phyloP scores from a whole-genome alignment of 129 eudicot genomes.

The Erigeron canadensis region DNA sequence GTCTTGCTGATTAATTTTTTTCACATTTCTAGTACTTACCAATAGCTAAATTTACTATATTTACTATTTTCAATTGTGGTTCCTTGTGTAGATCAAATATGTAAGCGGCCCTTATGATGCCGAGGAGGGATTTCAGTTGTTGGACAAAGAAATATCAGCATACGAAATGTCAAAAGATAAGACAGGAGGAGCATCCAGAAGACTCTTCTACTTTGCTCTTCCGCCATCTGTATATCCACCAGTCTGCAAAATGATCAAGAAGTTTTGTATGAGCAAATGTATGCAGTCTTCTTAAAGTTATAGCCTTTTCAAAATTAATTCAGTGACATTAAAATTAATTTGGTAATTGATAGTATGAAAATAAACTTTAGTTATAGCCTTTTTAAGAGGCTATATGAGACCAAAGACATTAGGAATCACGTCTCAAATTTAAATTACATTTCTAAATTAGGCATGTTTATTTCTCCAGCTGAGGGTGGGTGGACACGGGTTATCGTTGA shows the following conservation, averaged over 20 bases:
- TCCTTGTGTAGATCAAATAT: slow-evolving; percentile 60
- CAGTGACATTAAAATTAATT: not conserved
- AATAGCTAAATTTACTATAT: not conserved
- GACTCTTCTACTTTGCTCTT: slow-evolving; percentile 97
- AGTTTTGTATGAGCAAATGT: slow-evolving; percentile 75
- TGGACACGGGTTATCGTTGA: slow-evolving; percentile 97
- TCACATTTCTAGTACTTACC: not conserved
- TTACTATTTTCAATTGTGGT: not conserved
- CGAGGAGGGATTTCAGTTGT: slow-evolving; percentile 63
- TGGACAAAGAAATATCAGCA: slow-evolving; percentile 74
- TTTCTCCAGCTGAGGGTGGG: slow-evolving; percentile 75
- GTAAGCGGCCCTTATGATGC: slow-evolving; percentile 78
- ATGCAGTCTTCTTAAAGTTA: slow-evolving; percentile 30
- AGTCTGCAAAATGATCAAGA: slow-evolving; percentile 89
- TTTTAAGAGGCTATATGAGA: no score
- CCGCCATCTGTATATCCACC: slow-evolving; percentile 98
- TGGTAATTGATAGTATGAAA: no score
- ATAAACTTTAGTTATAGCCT: no score
- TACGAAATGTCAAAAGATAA: slow-evolving; percentile 53
- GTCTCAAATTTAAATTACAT: not conserved
- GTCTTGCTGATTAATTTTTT: not conserved
- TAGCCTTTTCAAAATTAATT: not conserved
- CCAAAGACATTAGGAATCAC: not conserved
- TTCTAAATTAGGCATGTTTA: not conserved
- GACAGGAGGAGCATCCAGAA: slow-evolving; percentile 61